Evolutionary conservation across 441 rosid genomes (phyloP), one percentile per base, ranked within the genome.

Genomic region (Eutrema salsugineum): DNA sequence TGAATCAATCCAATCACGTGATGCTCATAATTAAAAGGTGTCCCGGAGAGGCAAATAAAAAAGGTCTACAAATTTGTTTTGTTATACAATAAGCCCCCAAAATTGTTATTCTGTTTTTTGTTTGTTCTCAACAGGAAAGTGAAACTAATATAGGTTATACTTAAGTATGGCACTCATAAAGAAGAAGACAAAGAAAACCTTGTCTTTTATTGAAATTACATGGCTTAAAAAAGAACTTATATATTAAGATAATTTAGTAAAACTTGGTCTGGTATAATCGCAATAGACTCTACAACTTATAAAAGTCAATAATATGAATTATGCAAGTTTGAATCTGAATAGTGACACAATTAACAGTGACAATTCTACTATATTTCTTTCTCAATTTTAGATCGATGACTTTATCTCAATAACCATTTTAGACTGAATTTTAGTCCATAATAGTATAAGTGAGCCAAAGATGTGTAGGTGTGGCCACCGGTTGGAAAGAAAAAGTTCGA

Each of bases 401-500:
- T 47, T 46, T 48, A 20, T 48, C 10, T 47, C 9, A 6, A 33
- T 1, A 63, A 40, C 51, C 32, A 12, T 20, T 33, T n/a, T 17
- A n/a, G 4, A 16, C 12, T 55, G 15, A 44, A 11, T 8, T 7
- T 8, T 7, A 33, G 11, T 55, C 32, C 22, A 32, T 33, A 17
- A 55, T 32, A 35, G 35, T 11, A 57, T 5, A 4, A 8, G 16
- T 16, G 5, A 44, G 22, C 11, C 49, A 11, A 11, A 8, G n/a
- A 1, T 57, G 32, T 63, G 36, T 33, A 68, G 59, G 77, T 70
- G 32, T 73, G 76, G 72, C 75, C 76, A 15, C 66, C 70, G 14
- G 0, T 14, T 17, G 71, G 69, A 12, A 7, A 11, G 53, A 67
- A 55, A 78, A 72, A 59, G 61, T 80, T 72, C 35, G 78, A 75